Evolutionary conservation across 306 rosid species (phyloP), one percentile per base, ranked within the genome.

Genomic region (Sicyos baderoa): DNA sequence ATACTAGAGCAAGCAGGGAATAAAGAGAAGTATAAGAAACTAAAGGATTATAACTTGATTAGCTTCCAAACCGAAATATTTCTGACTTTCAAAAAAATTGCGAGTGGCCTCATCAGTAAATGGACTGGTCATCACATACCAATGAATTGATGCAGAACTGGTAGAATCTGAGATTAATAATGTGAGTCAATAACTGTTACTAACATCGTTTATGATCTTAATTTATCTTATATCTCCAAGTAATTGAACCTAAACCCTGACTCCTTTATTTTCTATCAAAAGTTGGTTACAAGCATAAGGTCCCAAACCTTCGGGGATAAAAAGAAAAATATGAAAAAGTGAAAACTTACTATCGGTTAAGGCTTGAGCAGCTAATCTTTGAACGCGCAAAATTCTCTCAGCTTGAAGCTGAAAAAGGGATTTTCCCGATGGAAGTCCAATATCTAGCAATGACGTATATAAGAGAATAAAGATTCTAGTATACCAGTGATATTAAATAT

Each of bases 101-200:
- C 83, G 89, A 32, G 99, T 93, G 74, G 89, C 80, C 22, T 90
- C 97, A 79, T 93, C 97, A 59, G 96, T 93, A 73, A 93, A 93
- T 56, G 99, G 97, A 77, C 99, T 93, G 63, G 99, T 93, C 99
- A 93, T 90, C 53, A 93, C 85, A 77, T 90, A 93, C 99, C 99
- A 93, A 82, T 88, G 97, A 71, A 93, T 85, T 77, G 84, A 84
- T 57, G 64, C 88, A 9, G 86, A 79, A 74, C 86, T 63, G 77
- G 86, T 72, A 71, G 91, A 81, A 76, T 71, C 97, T 91, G 84
- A 63, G 62, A 76, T 68, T 32, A 79, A 40, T 62, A 65, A 64
- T 53, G 73, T 29, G 59, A 9, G 51, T 70, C 63, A 70, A 53
- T 35, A 70, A 51, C 63, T 70, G 18, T 18, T 22, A 48, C 6